Percentiles rank a stretch among this genome's conserved stretches.
Evolutionary conservation across 140 eudicot genomes (phyloP).

Genomic region (Bidens hawaiensis): DNA sequence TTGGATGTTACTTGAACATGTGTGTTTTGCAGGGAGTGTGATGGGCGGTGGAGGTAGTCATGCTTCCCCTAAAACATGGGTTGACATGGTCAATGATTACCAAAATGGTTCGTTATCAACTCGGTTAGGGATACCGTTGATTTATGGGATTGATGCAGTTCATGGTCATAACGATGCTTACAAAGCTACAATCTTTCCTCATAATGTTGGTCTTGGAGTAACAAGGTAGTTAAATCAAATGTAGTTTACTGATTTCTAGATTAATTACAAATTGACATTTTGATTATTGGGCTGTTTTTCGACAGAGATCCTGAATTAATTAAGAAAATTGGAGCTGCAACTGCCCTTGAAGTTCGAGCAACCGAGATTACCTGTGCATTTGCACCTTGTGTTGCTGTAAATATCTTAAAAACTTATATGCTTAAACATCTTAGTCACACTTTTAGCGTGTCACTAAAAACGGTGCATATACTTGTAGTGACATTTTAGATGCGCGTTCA

Average conservation of each 20-base stretch:
- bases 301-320: slow-evolving; percentile 43
- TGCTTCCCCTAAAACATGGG: slow-evolving; percentile 41
- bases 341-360: slow-evolving; percentile 61
- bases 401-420: no score
- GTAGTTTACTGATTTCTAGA: neutral
- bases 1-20: no score
- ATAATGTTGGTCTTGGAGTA: slow-evolving; percentile 56
- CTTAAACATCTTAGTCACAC: neutral
- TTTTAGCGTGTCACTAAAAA: no score
- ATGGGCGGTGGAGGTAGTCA: slow-evolving; percentile 51
- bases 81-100: slow-evolving; percentile 44
- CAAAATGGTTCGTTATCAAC: slow-evolving; percentile 48
- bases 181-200: slow-evolving; percentile 57
- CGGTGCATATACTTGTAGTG: no score
- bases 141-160: slow-evolving; percentile 58
- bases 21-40: slow-evolving; percentile 36
- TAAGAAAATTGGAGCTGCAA: slow-evolving; percentile 61
- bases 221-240: slow-evolving; percentile 52
- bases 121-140: slow-evolving; percentile 55
- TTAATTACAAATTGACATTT: neutral
- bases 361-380: slow-evolving; percentile 54
- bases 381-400: slow-evolving; percentile 67
- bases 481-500: neutral
- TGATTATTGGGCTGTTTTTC: neutral
- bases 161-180: slow-evolving; percentile 55